Evolutionary conservation across 176 grass and related monocot genomes (phyloP), one percentile per base, ranked within the genome.

Genomic region (Miscanthus lutarioriparius): DNA sequence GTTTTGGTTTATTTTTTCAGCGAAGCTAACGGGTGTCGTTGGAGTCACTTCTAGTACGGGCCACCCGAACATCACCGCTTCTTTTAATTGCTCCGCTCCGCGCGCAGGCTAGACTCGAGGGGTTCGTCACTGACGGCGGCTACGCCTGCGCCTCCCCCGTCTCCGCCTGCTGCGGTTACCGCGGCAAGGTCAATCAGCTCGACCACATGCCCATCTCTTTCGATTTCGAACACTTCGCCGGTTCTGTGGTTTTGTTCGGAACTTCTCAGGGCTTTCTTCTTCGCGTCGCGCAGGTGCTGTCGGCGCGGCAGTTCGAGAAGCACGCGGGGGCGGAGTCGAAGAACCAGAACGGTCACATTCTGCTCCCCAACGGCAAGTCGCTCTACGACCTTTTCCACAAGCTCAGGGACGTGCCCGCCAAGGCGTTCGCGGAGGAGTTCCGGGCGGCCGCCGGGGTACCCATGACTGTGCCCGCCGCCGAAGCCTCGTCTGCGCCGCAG

Each of bases 241-340:
- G 76, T 47, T 79, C 13, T 43, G 23, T 25, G 37, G 37, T 41
- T 61, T 73, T 20, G 58, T 3, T 27, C 35, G 45, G 39, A 72
- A 20, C 61, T 58, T 58, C 58, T 36, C 15, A 76, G 43, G 19
- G 41, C 9, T 70, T 79, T 76, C 35, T 74, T 77, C 63, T 36
- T 1, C 9, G 43, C 23, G 37, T 41, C 1, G 84, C 59, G 27
- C 78, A 96, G 91, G 85, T 74, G 48, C 67, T 90, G 59, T 86
- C 87, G 44, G 89, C 79, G 77, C 25, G 66, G 73, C 63, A 89
- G 70, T 97, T 93, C 40, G 85, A 92, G 87, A 84, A 78, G 76
- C 89, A 91, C 64, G 85, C 89, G 48, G 79, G 85, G 62, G 67
- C 20, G 28, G 28, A 37, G 15, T 70, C 84, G 25, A 70, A 78